Evolutionary conservation across 139 green algal species (phyloP).

Genomic region (Desmodesmus armatus): DNA sequence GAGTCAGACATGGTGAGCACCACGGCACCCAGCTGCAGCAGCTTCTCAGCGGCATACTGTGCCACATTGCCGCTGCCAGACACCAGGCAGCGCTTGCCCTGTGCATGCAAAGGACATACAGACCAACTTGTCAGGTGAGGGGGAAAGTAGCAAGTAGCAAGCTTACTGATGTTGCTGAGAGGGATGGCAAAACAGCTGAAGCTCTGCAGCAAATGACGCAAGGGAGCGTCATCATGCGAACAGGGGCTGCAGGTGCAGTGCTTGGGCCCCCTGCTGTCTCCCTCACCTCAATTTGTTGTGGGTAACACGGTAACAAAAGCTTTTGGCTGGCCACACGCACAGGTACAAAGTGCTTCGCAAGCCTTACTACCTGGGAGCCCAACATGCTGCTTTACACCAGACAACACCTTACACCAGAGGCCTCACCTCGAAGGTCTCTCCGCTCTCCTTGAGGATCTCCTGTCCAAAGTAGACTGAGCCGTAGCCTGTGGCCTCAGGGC

Average conservation of each 20-base stretch:
- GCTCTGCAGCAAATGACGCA: no score
- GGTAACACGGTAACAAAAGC: no score
- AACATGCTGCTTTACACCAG: background rate
- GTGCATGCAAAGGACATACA: no score
- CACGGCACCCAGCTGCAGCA: constrained; percentile 74
- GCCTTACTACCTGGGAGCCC: no score
- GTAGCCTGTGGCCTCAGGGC: constrained; percentile 89
- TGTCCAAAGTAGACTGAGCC: constrained; percentile 82
- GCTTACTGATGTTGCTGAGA: no score
- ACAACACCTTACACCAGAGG: background rate
- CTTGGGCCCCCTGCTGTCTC: no score
- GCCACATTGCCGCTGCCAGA: constrained; percentile 82
- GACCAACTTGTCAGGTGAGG: no score
- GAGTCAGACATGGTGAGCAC: constrained; percentile 79
- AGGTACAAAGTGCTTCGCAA: no score
- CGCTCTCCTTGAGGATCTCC: constrained; percentile 63
- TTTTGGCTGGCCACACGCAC: no score
- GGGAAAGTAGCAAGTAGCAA: background rate
- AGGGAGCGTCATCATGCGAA: no score
- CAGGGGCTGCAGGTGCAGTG: no score
- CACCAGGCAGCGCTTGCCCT: constrained; percentile 71
- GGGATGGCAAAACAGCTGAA: background rate
- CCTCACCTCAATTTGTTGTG: no score
- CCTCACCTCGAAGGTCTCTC: constrained; percentile 46
- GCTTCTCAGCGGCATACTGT: constrained; percentile 77